These are phyloP conservation scores for Cercospora sp. DNA, from an alignment of 2,329 filamentous ascomycete genomes.

Conservation along the genomic window DNA sequence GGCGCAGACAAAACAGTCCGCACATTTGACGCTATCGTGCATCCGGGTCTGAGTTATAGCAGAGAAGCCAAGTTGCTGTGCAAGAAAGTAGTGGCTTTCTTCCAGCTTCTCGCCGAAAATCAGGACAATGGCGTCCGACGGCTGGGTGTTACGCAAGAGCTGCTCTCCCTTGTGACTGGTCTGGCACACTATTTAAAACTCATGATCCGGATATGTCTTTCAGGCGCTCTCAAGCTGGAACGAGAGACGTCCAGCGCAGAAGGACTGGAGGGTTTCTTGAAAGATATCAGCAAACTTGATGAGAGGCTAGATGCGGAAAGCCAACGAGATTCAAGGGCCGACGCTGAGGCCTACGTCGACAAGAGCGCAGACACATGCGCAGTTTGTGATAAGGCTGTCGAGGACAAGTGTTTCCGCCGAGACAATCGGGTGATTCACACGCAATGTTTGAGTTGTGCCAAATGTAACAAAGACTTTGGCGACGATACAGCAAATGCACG, in stretches of 20 bases:
- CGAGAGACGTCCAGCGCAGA: slow-evolving; percentile 73
- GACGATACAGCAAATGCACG: slow-evolving; percentile 67
- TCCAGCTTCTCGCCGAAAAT: slow-evolving; percentile 89
- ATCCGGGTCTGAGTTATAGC: slow-evolving; percentile 78
- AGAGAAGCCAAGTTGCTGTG: slow-evolving; percentile 98
- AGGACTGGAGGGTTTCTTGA: slow-evolving; percentile 78
- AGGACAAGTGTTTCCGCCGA: slow-evolving; percentile 83
- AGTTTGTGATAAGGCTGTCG: slow-evolving; percentile 80
- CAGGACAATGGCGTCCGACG: slow-evolving; percentile 89
- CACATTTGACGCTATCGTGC: slow-evolving; percentile 38
- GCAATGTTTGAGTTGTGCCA: slow-evolving; percentile 69
- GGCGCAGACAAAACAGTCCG: slow-evolving; percentile 32
- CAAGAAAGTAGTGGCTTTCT: slow-evolving; percentile 99
- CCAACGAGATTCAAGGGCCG: slow-evolving; percentile 47
- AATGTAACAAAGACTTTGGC: slow-evolving; percentile 73
- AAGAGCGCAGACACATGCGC: slow-evolving; percentile 72
- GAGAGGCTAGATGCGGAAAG: slow-evolving; percentile 70
- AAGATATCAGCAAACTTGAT: slow-evolving; percentile 83
- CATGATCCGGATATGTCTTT: slow-evolving; percentile 92
- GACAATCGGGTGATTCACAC: slow-evolving; percentile 81
- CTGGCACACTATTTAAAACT: slow-evolving; percentile 97
- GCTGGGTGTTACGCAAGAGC: slow-evolving; percentile 92
- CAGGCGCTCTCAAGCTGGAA: slow-evolving; percentile 88
- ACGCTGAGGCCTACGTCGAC: slow-evolving; percentile 47
- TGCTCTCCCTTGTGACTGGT: slow-evolving; percentile 95